These are phyloP conservation scores for Sanguinoderma infundibulare DNA, from an alignment of 1,284 basidiomycete genomes.

Conservation along the genomic window DNA sequence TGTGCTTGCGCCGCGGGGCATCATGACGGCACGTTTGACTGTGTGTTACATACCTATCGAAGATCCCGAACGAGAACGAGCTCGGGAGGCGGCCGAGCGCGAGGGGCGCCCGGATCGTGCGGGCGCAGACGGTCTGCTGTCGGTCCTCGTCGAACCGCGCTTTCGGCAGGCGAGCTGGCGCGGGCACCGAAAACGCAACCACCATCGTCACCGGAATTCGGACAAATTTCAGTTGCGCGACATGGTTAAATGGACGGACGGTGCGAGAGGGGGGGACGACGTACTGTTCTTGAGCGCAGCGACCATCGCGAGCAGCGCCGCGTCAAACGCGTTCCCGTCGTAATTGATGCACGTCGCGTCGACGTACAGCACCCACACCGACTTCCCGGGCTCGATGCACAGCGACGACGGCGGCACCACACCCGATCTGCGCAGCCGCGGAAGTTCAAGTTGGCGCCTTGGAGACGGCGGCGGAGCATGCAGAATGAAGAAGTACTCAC, in stretches of 20 bases:
- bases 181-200: conserved; percentile 1
- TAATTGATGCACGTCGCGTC: conserved; percentile 96
- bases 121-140: conserved; percentile 68
- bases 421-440: conserved; percentile 57
- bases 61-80: conserved; percentile 81
- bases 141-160: conserved; percentile 76
- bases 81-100: conserved; percentile 56
- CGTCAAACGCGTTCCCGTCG: conserved; percentile 95
- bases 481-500: conserved; percentile 46
- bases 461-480: background rate
- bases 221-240: too few relatives aligned
- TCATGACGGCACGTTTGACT: too few relatives aligned
- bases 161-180: conserved; percentile 75
- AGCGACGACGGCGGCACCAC: conserved; percentile 72
- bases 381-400: conserved; percentile 80
- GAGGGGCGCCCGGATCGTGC: conserved; percentile 53
- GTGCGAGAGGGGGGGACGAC: conserved; percentile 33
- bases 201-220: background rate
- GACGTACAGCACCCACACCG: conserved; percentile 92
- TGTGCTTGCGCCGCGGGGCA: too few relatives aligned
- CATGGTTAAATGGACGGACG: background rate
- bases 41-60: conserved; percentile 64
- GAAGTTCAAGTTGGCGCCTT: too few relatives aligned
- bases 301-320: conserved; percentile 86
- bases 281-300: conserved; percentile 85